These are phyloP conservation scores for Clarireedia paspali DNA, from an alignment of 2,329 filamentous ascomycete species.

Conservation along the genomic window DNA sequence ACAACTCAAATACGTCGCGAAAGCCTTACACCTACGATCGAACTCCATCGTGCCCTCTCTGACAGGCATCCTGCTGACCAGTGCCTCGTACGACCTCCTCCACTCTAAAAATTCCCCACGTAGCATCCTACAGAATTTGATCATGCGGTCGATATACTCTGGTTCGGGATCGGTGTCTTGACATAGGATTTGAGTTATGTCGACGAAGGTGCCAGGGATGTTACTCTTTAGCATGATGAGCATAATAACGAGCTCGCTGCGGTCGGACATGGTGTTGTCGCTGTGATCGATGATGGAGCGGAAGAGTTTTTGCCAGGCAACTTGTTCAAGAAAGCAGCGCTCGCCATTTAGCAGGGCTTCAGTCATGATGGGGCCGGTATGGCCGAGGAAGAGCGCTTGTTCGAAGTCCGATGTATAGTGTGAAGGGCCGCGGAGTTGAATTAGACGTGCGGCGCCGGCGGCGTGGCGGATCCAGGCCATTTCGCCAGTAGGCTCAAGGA, in stretches of 20 bases:
- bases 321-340: slow-evolving; percentile 20
- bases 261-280: slow-evolving; percentile 14
- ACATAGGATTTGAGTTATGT: slow-evolving; percentile 20
- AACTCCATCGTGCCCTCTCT: slow-evolving; percentile 12
- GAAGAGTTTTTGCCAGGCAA: slow-evolving; percentile 18
- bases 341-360: slow-evolving; percentile 20
- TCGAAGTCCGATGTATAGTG: slow-evolving; percentile 31
- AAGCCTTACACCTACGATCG: slow-evolving; percentile 19
- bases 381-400: slow-evolving; percentile 30
- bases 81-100: neutral
- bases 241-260: slow-evolving; percentile 18
- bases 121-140: slow-evolving; percentile 1
- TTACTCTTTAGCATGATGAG: slow-evolving; percentile 21
- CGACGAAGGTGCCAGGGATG: slow-evolving; percentile 27
- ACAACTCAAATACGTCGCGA: slow-evolving; percentile 25
- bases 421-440: slow-evolving; percentile 26
- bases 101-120: slow-evolving; percentile 14
- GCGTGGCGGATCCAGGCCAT: slow-evolving; percentile 30
- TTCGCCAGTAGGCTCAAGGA: slow-evolving; percentile 27
- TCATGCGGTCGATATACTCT: neutral
- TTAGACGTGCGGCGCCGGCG: slow-evolving; percentile 27
- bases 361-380: slow-evolving; percentile 29
- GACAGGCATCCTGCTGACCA: slow-evolving; percentile 7
- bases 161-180: neutral
- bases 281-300: slow-evolving; percentile 13